phyloP scores from a whole-genome alignment of 129 eudicot genomes.

The Erigeron canadensis region DNA sequence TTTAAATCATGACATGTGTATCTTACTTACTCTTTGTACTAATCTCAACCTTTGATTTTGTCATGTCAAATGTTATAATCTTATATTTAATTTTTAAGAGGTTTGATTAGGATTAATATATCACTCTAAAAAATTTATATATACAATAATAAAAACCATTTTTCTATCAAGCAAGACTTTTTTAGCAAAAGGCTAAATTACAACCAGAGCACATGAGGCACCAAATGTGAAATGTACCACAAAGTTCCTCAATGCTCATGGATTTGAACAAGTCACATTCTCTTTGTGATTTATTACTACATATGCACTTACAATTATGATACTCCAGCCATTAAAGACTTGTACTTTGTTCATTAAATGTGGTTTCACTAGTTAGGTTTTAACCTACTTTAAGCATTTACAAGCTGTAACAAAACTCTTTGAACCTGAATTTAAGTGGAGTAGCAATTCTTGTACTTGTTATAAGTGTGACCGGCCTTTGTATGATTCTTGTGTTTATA shows the following conservation, averaged over 20 bases:
- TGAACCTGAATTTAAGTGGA: neutral
- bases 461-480: neutral
- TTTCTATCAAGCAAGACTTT: no score
- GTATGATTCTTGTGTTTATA: no score
- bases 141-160: no score
- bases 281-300: constrained; percentile 31
- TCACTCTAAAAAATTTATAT: no score
- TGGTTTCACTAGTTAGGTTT: constrained; percentile 18
- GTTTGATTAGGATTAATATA: no score
- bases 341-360: constrained; percentile 21
- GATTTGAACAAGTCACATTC: constrained; percentile 35
- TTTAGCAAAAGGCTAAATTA: neutral
- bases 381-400: constrained; percentile 11
- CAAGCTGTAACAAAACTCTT: no score
- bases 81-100: no score
- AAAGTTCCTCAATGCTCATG: constrained; percentile 30
- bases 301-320: neutral
- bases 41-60: no score
- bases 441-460: neutral
- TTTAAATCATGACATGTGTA: no score
- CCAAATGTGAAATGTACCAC: constrained; percentile 20
- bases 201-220: constrained; percentile 27
- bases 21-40: no score
- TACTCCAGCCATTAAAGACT: constrained; percentile 18
- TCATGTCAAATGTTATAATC: no score